Conservation (phyloP, 805 yeast species). For the Tetrapisispora taiwanensis region DNA sequence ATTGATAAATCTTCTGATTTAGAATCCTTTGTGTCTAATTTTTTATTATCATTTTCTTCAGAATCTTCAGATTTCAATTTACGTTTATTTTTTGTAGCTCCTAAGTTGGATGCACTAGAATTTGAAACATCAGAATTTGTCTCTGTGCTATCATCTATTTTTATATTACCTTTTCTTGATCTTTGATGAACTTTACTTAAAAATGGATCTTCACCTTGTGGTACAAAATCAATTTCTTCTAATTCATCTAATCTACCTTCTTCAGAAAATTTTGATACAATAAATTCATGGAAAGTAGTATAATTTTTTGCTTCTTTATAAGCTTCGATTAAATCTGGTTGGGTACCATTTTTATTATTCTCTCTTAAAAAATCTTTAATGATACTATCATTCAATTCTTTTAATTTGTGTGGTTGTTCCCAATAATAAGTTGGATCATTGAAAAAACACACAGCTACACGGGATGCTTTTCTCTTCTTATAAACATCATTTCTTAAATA, state of each 20-base stretch:
- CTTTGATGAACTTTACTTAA: constrained; percentile 6
- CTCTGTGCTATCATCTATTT: not conserved
- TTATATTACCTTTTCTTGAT: not conserved
- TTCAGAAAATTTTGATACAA: constrained; percentile 16
- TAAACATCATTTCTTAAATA: constrained; percentile 24
- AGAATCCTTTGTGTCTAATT: not conserved
- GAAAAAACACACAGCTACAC: constrained; percentile 29
- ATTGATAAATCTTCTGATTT: not conserved
- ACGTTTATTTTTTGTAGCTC: not conserved
- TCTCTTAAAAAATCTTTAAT: constrained; percentile 14
- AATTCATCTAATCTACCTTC: constrained; percentile 18
- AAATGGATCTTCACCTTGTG: constrained; percentile 25
- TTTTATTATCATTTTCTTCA: no score
- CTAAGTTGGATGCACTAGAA: not conserved
- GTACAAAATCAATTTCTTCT: constrained; percentile 10
- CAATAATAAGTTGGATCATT: constrained; percentile 30
- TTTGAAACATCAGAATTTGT: not conserved
- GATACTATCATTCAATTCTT: constrained; percentile 8
- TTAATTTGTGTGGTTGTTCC: constrained; percentile 23
- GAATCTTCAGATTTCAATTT: not conserved
- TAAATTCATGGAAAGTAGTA: constrained; percentile 16
- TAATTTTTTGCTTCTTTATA: constrained; percentile 22
- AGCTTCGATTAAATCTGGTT: constrained; percentile 19
- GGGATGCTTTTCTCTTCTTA: constrained; percentile 16
- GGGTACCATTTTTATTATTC: constrained; percentile 7